Conservation (phyloP, 495 filamentous ascomycete genomes). For the Neurospora sp. region DNA sequence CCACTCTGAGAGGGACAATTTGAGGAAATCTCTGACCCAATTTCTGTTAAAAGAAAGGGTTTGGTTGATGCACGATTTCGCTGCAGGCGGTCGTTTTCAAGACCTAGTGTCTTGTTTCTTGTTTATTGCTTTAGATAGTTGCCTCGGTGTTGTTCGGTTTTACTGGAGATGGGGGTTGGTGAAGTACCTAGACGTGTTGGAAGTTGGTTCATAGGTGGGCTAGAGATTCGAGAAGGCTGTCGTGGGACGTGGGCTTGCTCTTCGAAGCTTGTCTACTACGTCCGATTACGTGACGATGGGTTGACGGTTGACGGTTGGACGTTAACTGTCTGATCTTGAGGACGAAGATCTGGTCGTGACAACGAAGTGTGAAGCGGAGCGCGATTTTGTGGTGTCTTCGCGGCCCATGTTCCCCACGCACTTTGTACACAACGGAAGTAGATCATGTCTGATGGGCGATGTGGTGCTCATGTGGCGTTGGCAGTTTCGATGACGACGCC, state of each 20-base stretch:
- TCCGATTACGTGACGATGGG: too few relatives aligned
- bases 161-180: too few relatives aligned
- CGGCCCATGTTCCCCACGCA: neutral
- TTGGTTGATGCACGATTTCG: conserved; percentile 24
- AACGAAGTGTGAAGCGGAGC: neutral
- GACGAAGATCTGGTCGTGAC: neutral
- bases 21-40: conserved; percentile 48
- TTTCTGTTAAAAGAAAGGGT: neutral
- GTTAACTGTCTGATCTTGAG: too few relatives aligned
- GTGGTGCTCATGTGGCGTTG: neutral
- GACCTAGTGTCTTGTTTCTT: conserved; percentile 2
- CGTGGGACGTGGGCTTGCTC: neutral
- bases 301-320: too few relatives aligned
- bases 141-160: too few relatives aligned
- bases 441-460: neutral
- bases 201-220: too few relatives aligned
- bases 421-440: neutral
- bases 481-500: neutral
- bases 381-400: neutral
- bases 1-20: conserved; percentile 47
- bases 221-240: too few relatives aligned
- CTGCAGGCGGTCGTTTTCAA: conserved; percentile 2
- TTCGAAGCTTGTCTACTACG: neutral
- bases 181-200: too few relatives aligned
- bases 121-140: neutral